A percentile compares a stretch with the other conserved stretches of the same genome.
Conservation (phyloP, 305 asterid genomes). For the Solanum chacoense region DNA sequence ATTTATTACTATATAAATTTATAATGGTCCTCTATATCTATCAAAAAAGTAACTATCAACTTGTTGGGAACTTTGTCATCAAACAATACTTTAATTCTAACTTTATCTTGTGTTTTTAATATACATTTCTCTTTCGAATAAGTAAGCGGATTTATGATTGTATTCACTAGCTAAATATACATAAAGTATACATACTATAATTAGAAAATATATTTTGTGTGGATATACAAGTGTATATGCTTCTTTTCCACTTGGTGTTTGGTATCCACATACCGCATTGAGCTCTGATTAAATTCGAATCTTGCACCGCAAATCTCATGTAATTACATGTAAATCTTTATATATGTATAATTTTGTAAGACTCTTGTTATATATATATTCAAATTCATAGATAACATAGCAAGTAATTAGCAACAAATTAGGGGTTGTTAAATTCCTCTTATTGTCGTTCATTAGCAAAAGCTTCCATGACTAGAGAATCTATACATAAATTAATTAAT, state of each 20-base stretch:
- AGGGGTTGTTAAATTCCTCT: neutral
- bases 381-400: neutral
- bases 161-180: neutral
- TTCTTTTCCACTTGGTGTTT: too few relatives aligned
- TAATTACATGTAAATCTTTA: neutral
- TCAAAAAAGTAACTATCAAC: neutral
- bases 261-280: rapidly evolving
- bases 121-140: neutral
- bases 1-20: neutral
- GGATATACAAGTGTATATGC: neutral
- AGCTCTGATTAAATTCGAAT: too few relatives aligned
- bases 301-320: too few relatives aligned
- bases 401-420: neutral
- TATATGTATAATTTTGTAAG: neutral
- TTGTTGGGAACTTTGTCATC: neutral
- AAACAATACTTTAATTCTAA: neutral
- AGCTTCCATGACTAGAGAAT: neutral
- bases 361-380: neutral
- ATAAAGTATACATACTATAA: neutral
- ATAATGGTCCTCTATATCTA: neutral
- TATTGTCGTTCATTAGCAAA: neutral
- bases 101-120: neutral
- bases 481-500: neutral
- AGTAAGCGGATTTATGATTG: neutral
- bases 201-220: neutral